Evolutionary conservation across 495 filamentous ascomycete genomes (phyloP).

Genomic region (Penicillium steckii): DNA sequence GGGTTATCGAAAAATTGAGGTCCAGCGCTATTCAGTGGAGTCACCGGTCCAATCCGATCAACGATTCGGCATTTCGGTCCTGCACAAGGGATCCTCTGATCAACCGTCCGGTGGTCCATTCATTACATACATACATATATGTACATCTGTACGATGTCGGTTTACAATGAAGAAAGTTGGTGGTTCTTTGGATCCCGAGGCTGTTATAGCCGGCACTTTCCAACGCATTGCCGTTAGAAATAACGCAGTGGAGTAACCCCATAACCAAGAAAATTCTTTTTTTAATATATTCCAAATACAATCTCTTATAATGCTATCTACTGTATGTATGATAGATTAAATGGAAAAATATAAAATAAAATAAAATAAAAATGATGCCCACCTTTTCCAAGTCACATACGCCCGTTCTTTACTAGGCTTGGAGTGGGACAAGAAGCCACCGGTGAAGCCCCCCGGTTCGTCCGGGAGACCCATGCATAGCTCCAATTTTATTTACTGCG

Average conservation of each 20-base stretch:
- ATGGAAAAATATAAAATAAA: neutral
- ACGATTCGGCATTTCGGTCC: constrained; percentile 11
- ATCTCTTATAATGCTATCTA: neutral
- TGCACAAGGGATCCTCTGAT: neutral
- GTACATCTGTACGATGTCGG: no score
- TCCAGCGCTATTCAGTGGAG: neutral
- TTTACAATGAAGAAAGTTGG: no score
- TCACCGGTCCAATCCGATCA: constrained; percentile 14
- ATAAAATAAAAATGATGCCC: neutral
- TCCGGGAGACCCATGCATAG: constrained; percentile 6
- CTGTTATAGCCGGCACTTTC: constrained; percentile 8
- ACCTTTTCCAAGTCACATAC: neutral
- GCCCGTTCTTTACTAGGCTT: neutral
- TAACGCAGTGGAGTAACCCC: neutral
- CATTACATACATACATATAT: neutral
- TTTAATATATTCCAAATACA: neutral
- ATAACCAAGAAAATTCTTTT: no score
- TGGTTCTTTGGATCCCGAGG: constrained; percentile 6
- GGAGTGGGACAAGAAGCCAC: constrained; percentile 1
- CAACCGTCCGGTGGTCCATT: neutral
- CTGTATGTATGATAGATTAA: no score
- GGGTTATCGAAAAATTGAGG: constrained; percentile 11
- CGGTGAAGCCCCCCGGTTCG: constrained; percentile 10
- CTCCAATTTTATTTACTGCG: constrained; percentile 9
- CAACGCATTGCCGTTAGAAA: constrained; percentile 6